Base-by-base conservation (phyloP, 2,329 filamentous ascomycete species). In the Aspergillus fructus region DNA sequence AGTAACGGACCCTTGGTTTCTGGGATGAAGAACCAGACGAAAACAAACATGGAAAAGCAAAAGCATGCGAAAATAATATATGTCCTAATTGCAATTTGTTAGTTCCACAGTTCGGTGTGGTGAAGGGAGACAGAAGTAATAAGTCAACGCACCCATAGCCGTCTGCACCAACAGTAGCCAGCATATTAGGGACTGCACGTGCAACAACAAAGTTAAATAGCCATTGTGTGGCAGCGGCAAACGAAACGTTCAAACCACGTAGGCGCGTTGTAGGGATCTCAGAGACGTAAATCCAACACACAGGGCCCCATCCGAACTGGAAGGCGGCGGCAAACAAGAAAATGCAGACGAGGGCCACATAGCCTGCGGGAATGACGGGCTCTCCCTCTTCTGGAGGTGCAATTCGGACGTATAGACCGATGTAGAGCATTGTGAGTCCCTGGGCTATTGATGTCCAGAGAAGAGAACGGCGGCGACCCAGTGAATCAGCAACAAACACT, bases 151-250 rank as follows among this genome's bases (percentile, higher is more conserved):
- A 79, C 71, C 81, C 81, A 61, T 82, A 83, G 50, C 80, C 74
- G 47, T 76, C 73, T 15, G 68, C 67, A 9, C 80, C 81, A 51
- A 82, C 78, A 0, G 78, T 83, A 9, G 79, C 79, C 66, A 90
- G 78, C 87, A 90, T 90, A 47, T 83, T 85, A 2, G 87, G 84
- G 3, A 87, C 86, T 34, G 85, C 85, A 56, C 85, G 77, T 2
- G 88, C 87, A 56, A 90, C 85, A 9, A 89, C 83, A 59, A 90
- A 89, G 68, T 91, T 91, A 72, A 90, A 90, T 4, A 90, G 72
- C 87, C 87, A 89, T 66, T 90, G 87, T 0, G 85, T 89, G 1
- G 84, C 85, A 0, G 88, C 87, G 0, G 82, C 87, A 47, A 90
- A 78, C 2, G 87, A 82, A 6, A 90, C 87, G 66, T 89, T 90